Evolutionary conservation across 2,329 filamentous ascomycete genomes (phyloP).

Genomic region (Colletotrichum orbiculare): DNA sequence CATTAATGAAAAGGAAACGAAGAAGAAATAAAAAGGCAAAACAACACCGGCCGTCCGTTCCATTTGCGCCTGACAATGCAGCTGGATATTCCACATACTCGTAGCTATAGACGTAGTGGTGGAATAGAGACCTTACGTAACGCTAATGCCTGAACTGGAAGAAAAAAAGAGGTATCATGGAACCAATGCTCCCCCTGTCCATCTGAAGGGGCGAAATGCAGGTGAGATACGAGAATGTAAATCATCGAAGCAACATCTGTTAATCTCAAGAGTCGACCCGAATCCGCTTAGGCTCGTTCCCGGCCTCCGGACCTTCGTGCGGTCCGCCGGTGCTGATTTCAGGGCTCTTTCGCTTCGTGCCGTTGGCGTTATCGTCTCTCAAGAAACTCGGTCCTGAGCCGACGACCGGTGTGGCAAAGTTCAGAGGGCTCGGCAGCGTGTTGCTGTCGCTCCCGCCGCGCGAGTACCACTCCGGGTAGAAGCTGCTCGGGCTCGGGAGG

Average conservation of each 20-base stretch:
- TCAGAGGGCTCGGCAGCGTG: conserved; percentile 90
- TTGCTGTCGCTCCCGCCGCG: conserved; percentile 77
- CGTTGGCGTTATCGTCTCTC: conserved; percentile 60
- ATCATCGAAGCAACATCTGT: conserved; percentile 2
- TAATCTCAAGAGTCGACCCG: conserved; percentile 58
- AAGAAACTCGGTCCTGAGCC: conserved; percentile 72
- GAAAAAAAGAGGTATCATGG: conserved; percentile 37
- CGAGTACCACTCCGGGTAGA: conserved; percentile 93
- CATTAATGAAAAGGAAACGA: background rate
- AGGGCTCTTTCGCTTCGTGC: conserved; percentile 66
- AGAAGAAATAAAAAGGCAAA: conserved; percentile 11
- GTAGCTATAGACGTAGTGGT: conserved; percentile 23
- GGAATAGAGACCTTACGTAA: conserved; percentile 29
- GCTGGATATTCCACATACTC: conserved; percentile 3
- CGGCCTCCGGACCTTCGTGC: conserved; percentile 54
- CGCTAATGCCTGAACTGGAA: conserved; percentile 34
- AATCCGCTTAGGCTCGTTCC: conserved; percentile 63
- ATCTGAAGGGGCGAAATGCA: conserved; percentile 25
- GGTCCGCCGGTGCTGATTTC: conserved; percentile 57
- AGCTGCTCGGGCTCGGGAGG: conserved; percentile 89
- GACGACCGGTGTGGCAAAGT: conserved; percentile 85
- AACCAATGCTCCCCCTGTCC: conserved; percentile 35
- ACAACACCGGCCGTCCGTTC: conserved; percentile 15
- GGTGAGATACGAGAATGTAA: conserved; percentile 26
- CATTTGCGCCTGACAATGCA: conserved; percentile 32